Conservation (phyloP, 148 eudicot species). For the Amaranthus cruentus region DNA sequence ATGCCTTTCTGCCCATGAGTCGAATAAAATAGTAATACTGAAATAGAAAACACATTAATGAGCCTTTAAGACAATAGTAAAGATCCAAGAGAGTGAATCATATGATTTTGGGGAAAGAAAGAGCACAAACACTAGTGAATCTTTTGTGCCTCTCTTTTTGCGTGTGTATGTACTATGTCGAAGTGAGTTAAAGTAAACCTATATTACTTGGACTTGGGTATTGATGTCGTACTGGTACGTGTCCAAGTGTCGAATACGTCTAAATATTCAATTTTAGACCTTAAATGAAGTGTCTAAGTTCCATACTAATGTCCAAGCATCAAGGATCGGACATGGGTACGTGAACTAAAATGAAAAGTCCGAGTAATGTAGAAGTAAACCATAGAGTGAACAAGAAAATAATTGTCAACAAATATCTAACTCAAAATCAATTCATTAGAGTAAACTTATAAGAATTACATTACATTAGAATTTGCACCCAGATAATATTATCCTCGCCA, state of each 20-base stretch:
- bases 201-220: no score
- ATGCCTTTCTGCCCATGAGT: conserved; percentile 97
- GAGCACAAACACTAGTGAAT: background rate
- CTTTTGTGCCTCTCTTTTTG: background rate
- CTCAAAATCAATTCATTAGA: background rate
- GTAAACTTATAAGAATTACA: background rate
- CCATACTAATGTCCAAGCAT: no score
- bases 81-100: background rate
- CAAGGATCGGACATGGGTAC: no score
- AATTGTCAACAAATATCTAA: background rate
- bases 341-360: no score
- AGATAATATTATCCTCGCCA: background rate
- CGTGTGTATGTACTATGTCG: background rate
- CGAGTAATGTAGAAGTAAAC: background rate
- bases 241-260: no score
- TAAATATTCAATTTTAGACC: no score
- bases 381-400: background rate
- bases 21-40: conserved; percentile 97
- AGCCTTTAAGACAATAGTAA: conserved; percentile 11
- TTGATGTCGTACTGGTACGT: no score
- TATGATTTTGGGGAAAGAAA: no score
- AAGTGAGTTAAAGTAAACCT: background rate
- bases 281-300: no score
- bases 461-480: background rate
- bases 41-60: conserved; percentile 15